phyloP scores from a whole-genome alignment of 306 rosid genomes.

The Rubus parviflorus region DNA sequence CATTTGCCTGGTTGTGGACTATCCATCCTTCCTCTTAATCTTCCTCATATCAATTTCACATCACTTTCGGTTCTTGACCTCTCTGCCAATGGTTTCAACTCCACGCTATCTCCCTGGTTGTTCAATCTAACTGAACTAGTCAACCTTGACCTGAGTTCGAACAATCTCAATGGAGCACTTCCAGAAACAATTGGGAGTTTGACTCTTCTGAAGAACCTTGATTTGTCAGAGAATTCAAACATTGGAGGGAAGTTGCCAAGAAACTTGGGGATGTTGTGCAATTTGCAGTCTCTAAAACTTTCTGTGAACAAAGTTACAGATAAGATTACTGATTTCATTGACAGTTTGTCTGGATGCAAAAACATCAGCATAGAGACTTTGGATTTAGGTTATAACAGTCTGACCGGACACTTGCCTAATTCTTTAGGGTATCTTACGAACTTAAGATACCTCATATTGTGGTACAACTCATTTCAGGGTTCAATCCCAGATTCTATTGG shows the following conservation, averaged over 20 bases:
- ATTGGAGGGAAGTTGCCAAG: conserved; percentile 10
- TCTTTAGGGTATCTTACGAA: conserved; percentile 25
- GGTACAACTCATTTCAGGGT: conserved; percentile 21
- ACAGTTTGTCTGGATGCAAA: conserved; percentile 1
- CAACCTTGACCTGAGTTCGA: background rate
- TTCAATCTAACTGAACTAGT: conserved; percentile 22
- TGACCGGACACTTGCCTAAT: conserved; percentile 24
- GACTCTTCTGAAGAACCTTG: conserved; percentile 9
- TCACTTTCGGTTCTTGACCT: conserved; percentile 33
- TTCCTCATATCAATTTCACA: conserved; percentile 33
- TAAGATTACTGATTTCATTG: conserved; percentile 13
- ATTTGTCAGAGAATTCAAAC: conserved; percentile 1
- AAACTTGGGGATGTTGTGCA: conserved; percentile 13
- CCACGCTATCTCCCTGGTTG: conserved; percentile 30
- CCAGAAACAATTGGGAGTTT: conserved; percentile 14
- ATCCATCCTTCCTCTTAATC: conserved; percentile 19
- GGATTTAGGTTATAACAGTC: background rate
- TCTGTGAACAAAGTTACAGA: conserved; percentile 13
- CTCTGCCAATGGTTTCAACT: background rate
- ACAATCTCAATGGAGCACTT: background rate
- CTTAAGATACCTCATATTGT: conserved; percentile 11
- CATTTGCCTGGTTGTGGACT: conserved; percentile 23
- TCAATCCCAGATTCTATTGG: conserved; percentile 34
- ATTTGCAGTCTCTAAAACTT: conserved; percentile 11
- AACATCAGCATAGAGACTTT: background rate